A percentile compares a stretch with the other conserved stretches of the same genome.
Evolutionary conservation across 306 rosid genomes (phyloP).

Genomic region (Prunus campanulata): DNA sequence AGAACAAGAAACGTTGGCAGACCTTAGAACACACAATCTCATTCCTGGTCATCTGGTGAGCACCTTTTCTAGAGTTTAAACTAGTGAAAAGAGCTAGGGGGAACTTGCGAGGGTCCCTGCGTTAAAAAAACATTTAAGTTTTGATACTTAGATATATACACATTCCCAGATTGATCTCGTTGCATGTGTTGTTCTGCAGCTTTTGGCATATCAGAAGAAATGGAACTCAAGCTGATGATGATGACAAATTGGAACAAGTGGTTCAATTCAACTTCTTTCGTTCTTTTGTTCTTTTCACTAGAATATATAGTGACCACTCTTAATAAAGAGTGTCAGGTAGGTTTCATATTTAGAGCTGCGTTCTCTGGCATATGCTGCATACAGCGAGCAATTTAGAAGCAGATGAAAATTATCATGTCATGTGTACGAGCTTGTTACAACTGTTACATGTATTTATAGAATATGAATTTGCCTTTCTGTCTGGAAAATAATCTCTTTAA

Average conservation of each 20-base stretch:
- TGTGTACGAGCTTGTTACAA: conserved; percentile 5
- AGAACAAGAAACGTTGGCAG: conserved; percentile 59
- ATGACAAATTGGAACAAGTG: conserved; percentile 12
- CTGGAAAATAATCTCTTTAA: neutral
- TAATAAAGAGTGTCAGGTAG: conserved; percentile 20
- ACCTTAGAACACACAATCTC: conserved; percentile 31
- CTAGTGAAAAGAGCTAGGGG: neutral
- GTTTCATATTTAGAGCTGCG: conserved; percentile 8
- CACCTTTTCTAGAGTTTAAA: conserved; percentile 11
- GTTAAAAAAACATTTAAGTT: neutral
- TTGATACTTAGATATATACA: neutral
- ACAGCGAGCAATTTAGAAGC: neutral
- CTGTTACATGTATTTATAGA: neutral
- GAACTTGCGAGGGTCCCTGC: neutral
- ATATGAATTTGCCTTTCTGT: neutral
- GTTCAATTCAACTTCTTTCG: conserved; percentile 1
- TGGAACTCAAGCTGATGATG: conserved; percentile 21
- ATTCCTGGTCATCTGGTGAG: conserved; percentile 58
- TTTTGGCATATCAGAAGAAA: conserved; percentile 65
- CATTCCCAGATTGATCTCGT: neutral
- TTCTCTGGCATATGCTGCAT: conserved; percentile 3
- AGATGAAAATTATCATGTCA: neutral
- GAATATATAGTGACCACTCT: conserved; percentile 13
- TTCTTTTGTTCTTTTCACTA: neutral
- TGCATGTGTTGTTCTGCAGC: conserved; percentile 31